Evolutionary conservation across 73 alveolate species (phyloP), one percentile per base, ranked within the genome.

Genomic region (Paraurostyla sp.): DNA sequence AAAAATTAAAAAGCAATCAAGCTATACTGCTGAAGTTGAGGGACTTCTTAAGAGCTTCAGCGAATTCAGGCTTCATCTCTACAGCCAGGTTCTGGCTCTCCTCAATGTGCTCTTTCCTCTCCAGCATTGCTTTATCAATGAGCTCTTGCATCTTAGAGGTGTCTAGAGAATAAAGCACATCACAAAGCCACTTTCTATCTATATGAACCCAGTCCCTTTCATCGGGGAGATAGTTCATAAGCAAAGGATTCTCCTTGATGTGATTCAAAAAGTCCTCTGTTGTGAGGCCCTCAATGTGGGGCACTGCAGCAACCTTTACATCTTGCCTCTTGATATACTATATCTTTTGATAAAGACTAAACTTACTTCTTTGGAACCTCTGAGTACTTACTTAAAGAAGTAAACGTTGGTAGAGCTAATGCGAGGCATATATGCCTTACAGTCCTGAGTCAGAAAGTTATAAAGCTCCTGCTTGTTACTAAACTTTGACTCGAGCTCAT

Each of bases 101-200:
- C 25, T 16, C 25, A 4, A 4, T n/a, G 30, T 62, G 16, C 4
- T 9, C n/a, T 33, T 11, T 62, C 25, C 80, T 9, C 51, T 23
- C 51, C 9, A n/a, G 9, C 43, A 32, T n/a, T 4, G 80, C 80
- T 33, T 62, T 50, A 32, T 62, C 51, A 13, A 62, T 62, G 51
- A 62, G 16, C 51, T 62, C 7, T 27, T 62, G 23, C 27, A 62
- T 62, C 16, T 9, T 4, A 9, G 16, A 43, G 43, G 16, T 9
- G 27, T 62, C 80, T 6, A 62, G 51, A 15, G 80, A 25, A 62
- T 62, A 62, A 32, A 62, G 23, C 18, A 62, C 30, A 33, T 62
- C 80, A 33, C 80, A 62, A 33, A 62, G 80, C 80, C 80, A 62
- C 51, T 62, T 16, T 62, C 51, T 62, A 36, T 62, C 80, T 13